Conservation (phyloP, 257 asterid species). For the Lycium barbarum region DNA sequence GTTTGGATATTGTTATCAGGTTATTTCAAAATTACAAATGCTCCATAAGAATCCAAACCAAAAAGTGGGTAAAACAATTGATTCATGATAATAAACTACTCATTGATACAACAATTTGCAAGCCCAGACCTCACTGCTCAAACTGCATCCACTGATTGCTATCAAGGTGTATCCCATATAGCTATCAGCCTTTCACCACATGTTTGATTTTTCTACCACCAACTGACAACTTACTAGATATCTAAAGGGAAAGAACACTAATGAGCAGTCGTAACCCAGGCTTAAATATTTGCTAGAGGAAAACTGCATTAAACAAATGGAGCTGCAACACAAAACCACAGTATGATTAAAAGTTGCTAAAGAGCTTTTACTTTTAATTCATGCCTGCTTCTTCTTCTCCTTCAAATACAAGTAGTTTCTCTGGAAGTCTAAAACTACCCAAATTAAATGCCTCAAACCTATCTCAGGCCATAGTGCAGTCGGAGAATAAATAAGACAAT, state of each 20-base stretch:
- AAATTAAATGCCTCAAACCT: slow-evolving; percentile 67
- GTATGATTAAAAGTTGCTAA: background rate
- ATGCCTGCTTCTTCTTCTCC: slow-evolving; percentile 51
- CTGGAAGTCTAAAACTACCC: slow-evolving; percentile 68
- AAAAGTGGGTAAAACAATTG: background rate
- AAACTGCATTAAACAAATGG: background rate
- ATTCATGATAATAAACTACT: background rate
- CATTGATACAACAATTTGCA: slow-evolving; percentile 19
- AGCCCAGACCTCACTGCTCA: slow-evolving; percentile 7
- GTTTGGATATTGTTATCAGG: no score
- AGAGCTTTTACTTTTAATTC: slow-evolving; percentile 8
- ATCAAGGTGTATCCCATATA: background rate
- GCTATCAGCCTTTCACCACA: background rate
- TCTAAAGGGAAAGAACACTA: background rate
- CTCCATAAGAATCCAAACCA: background rate
- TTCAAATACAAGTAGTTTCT: slow-evolving; percentile 51
- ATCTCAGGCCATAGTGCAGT: slow-evolving; percentile 76
- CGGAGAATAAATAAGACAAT: no score
- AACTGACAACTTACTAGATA: background rate
- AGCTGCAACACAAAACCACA: background rate
- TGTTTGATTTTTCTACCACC: background rate
- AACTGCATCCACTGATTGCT: background rate
- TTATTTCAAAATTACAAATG: no score
- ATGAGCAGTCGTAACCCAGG: background rate
- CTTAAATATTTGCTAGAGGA: background rate